Base-by-base conservation (phyloP, 768 basidiomycete species). In the Russula sp. region DNA sequence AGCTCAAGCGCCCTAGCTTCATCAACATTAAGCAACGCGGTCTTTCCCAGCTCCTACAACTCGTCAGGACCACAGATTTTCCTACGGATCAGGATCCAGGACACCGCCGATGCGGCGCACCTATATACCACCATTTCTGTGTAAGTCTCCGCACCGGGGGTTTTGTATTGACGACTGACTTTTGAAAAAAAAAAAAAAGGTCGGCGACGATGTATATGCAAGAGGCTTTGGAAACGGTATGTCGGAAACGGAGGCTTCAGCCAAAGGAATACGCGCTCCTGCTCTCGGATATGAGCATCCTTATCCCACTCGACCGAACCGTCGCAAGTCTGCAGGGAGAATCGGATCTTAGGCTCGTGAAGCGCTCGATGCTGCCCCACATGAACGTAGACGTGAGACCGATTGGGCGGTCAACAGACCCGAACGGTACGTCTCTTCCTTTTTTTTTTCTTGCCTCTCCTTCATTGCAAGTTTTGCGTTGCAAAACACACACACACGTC, bases 201-300 rank as follows among this genome's bases (percentile, higher is more conserved):
- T 86, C 93, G 10, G 86, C 91, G 16, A 93, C 91, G 10, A 97
- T 94, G 88, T 98, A 98, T 74, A 89, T 98, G 84, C 94, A 95
- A 70, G 96, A 98, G 74, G 92, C 92, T 1, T 82, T 97, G 26
- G 96, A 97, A 66, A 79, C 87, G 24, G 88, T 92, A 1, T 93
- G 90, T 72, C 80, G 83, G 42, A 84, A 84, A 71, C 82, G 87
- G 55, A 85, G 84, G 70, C 75, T 92, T 32, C 82, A 88, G 69
- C 82, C 89, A 34, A 84, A 88, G 62, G 88, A 93, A 63, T 98
- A 94, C 76, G 92, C 91, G 1, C 81, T 98, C 24, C 77, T 95
- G 46, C 74, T 78, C 14, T 79, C 80, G 1, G 83, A 86, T 61
- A 80, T 79, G 75, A 87, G 85, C 62, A 87, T 96, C 46, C 76